Evolutionary conservation across 257 asterid genomes (phyloP).

Genomic region (Eucommia ulmoides): DNA sequence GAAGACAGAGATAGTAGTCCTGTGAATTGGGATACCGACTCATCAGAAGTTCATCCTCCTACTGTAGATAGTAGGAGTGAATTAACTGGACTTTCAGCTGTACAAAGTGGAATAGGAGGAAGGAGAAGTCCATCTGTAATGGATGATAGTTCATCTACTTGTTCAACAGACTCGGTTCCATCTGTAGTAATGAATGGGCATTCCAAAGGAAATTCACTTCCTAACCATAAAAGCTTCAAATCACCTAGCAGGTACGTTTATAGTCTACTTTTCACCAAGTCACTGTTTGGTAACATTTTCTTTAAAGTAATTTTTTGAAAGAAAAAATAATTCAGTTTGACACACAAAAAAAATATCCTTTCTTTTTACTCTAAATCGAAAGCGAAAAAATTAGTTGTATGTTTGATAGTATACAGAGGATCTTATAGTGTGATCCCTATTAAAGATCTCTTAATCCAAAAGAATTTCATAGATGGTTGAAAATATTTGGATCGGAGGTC

Average conservation of each 20-base stretch:
- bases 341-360: background rate
- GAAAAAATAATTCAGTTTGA: background rate
- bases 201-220: conserved; percentile 20
- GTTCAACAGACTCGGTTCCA: conserved; percentile 84
- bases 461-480: no score
- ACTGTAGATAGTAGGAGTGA: conserved; percentile 35
- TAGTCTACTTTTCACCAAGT: background rate
- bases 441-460: no score
- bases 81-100: conserved; percentile 31
- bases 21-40: conserved; percentile 44
- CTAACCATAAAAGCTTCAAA: conserved; percentile 33
- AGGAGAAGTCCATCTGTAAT: conserved; percentile 32
- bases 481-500: no score
- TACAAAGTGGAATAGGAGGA: conserved; percentile 47
- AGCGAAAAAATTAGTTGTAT: background rate
- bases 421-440: no score
- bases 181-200: conserved; percentile 34
- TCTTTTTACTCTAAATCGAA: background rate
- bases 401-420: background rate
- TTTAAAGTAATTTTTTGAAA: background rate
- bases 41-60: conserved; percentile 49
- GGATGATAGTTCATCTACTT: conserved; percentile 89
- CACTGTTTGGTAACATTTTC: background rate
- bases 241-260: conserved; percentile 45
- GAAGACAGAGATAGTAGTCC: conserved; percentile 53